Evolutionary conservation across 2,329 filamentous ascomycete species (phyloP).

Genomic region (Paracoccidioides brasiliensis): DNA sequence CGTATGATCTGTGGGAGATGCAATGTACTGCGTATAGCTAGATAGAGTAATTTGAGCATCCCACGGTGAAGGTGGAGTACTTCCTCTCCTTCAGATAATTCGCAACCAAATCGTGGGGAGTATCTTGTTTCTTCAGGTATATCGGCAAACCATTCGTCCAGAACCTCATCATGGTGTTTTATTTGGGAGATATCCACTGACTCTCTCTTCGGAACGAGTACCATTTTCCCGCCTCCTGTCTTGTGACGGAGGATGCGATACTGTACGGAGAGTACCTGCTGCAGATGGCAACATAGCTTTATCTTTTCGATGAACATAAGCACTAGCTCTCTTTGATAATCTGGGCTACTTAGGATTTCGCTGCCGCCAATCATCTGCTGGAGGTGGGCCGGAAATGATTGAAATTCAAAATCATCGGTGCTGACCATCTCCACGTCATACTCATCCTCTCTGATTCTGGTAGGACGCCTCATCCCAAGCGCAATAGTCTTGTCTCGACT

Average conservation of each 20-base stretch:
- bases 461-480: conserved; percentile 83
- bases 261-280: conserved; percentile 75
- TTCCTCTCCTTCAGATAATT: conserved; percentile 32
- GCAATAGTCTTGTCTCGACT: conserved; percentile 89
- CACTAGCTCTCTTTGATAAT: conserved; percentile 65
- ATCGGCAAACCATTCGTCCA: conserved; percentile 62
- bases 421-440: conserved; percentile 86
- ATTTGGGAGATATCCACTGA: conserved; percentile 72
- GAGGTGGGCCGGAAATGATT: conserved; percentile 52
- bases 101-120: conserved; percentile 48
- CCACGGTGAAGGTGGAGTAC: conserved; percentile 58
- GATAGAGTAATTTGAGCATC: conserved; percentile 83
- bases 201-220: conserved; percentile 80
- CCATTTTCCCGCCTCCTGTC: conserved; percentile 67
- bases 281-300: conserved; percentile 78
- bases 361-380: conserved; percentile 57
- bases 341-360: conserved; percentile 53
- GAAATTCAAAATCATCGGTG: conserved; percentile 74
- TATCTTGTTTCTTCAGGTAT: conserved; percentile 63
- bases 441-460: conserved; percentile 82
- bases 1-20: conserved; percentile 85
- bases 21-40: conserved; percentile 78
- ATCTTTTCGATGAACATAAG: conserved; percentile 85
- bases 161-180: conserved; percentile 61
- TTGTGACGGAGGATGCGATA: conserved; percentile 75